Evolutionary conservation across 345 rosid species (phyloP), one percentile per base, ranked within the genome.

Genomic region (Mallotus nudiflorus): DNA sequence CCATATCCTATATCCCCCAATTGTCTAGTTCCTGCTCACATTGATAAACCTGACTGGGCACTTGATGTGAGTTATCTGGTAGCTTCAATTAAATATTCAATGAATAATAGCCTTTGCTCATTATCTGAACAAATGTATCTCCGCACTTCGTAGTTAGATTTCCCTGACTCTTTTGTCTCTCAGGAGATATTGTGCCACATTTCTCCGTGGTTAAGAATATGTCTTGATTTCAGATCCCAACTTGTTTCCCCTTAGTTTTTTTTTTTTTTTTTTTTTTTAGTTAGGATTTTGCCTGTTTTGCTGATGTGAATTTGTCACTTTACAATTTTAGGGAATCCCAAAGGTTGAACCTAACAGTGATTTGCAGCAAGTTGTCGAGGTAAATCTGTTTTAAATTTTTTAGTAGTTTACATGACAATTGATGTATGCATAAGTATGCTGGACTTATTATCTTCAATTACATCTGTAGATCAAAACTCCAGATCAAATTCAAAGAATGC

Each of bases 11-110:
- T 92, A 69, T 95, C 96, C 63, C 65, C 81, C 51, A 80, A 68
- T 71, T 91, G 85, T 65, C 16, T 50, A 54, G 87, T 92, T 64
- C 98, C 98, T 76, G 78, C 81, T 66, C 85, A 78, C 67, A 82
- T 95, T 50, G 88, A 86, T 6, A 78, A 64, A 76, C 98, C 98
- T 78, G 97, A 92, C 70, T 92, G 97, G 99, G 99, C 97, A 51
- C 44, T 80, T 72, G 96, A 90, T 82, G 99, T 95, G 71, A 92
- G 97, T 49, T 57, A 46, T 13, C 45, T 24, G 5, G 4, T 62
- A 3, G 24, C 44, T 56, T 27, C 6, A 22, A 9, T 39, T 18
- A 1, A 39, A 45, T 65, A 3, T 49, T 49, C n/a, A n/a, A n/a
- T n/a, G 28, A 25, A 14, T 10, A 15, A 20, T 11, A 18, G 51